Evolutionary conservation across 257 asterid species (phyloP), one percentile per base, ranked within the genome.

Genomic region (Solanum rostratum): DNA sequence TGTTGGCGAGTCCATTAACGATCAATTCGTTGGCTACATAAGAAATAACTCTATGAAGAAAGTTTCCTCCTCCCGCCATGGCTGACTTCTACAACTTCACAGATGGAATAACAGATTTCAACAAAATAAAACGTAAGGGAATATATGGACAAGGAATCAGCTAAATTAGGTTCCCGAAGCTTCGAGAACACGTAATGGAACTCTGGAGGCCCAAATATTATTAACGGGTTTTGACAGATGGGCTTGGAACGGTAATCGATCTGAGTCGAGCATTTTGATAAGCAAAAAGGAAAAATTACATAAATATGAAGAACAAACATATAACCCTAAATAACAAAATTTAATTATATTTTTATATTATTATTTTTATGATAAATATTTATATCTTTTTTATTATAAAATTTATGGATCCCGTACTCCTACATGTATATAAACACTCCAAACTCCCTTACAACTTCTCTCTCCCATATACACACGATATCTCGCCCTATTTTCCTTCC

Each of bases 31-130:
- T 92, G 63, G 93, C 95, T 7, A 93, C 92, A 53, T 95, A 94
- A 6, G 89, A 84, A 1, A 95, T 53, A 0, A 92, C 97, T 81
- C 97, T 89, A 84, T 90, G 91, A 49, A 94, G 9, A 85, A 95
- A 94, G 89, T 90, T 93, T 63, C 95, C 97, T 29, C 98, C 98
- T 84, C 97, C 97, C 60, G 94, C 96, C 97, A 94, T 95, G 71
- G 53, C 33, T 22, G 41, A n/a, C 84, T 79, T 10, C 22, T 29
- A 83, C 12, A 80, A 62, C 79, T 22, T 22, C 16, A 62, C 69
- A 22, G 18, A 24, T 13, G 19, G 20, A 27, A 27, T 12, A 63
- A 24, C 70, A 27, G 41, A 13, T 63, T 27, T 63, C 10, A 62
- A 33, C 9, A 10, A 60, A 24, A 5, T 3, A 59, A 24, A n/a